Percentiles rank a stretch among this genome's conserved stretches.
Conservation (phyloP, 2,329 filamentous ascomycete genomes). For the Fusarium pseudonygamai region DNA sequence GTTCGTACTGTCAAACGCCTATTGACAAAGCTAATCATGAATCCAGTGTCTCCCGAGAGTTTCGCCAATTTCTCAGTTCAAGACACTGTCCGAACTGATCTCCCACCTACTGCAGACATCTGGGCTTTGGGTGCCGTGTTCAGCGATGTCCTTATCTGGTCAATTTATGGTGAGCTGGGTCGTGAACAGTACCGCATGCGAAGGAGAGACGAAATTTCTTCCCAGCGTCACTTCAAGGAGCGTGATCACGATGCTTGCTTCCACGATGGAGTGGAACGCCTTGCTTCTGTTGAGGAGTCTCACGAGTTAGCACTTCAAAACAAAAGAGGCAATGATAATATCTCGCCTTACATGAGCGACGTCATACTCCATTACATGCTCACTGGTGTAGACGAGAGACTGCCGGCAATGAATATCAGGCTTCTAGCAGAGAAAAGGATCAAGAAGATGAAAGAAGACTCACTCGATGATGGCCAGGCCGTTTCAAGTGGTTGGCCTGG, state of each 20-base stretch:
- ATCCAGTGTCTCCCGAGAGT: background rate
- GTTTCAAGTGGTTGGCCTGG: too few relatives aligned
- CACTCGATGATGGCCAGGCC: background rate
- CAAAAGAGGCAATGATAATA: background rate
- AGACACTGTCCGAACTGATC: background rate
- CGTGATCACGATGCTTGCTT: background rate
- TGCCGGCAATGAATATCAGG: background rate
- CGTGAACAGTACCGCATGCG: background rate
- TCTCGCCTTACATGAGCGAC: background rate
- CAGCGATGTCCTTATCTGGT: conserved; percentile 25
- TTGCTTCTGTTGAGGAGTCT: background rate
- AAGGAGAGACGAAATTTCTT: background rate
- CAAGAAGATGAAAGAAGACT: background rate
- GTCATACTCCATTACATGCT: background rate
- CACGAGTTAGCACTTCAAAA: background rate
- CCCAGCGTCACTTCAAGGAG: background rate
- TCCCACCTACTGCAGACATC: background rate
- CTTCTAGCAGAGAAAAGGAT: background rate
- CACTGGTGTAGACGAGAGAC: accelerated
- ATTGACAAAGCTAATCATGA: background rate
- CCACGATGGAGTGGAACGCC: background rate
- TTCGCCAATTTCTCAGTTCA: background rate
- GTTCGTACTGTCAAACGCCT: background rate
- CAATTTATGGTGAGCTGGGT: background rate
- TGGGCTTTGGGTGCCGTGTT: conserved; percentile 23